Base-by-base conservation (phyloP, 495 filamentous ascomycete genomes). In the Hypoxylon trugodes region DNA sequence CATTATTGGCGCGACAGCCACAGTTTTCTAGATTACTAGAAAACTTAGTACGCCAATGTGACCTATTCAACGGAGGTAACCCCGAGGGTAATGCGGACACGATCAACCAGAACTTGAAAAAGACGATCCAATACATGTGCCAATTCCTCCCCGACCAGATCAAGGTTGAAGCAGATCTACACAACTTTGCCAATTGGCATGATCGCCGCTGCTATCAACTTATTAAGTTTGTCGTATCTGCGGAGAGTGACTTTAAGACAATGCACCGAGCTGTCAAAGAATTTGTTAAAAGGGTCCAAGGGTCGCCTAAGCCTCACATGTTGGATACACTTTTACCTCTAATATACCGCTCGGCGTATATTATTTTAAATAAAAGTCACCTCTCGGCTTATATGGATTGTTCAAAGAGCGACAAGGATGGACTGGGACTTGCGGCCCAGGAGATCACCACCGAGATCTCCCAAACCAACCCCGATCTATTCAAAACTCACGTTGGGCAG, bases 401-500 rank as follows among this genome's bases (percentile, higher is more conserved):
- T 61, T 91, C 92, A 0, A 86, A 90, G 59, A 90, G 87, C 2
- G 89, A 97, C 69, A 88, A 92, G 63, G 84, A 92, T 33, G 84
- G 84, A 1, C 76, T 98, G 59, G 90, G 89, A 12, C 76, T 83
- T 6, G 84, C 90, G 0, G 95, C 95, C 6, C 93, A 97, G 62
- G 92, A 96, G 70, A 84, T 98, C 40, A 82, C 97, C 21, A 94
- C 92, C 69, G 91, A 98, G 68, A 96, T 99, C 25, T 97, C 95
- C 0, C 86, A 89, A 36, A 85, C 84, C 16, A 96, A 92, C 42
- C 93, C 95, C 0, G 89, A 92, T 53, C 85, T 98, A 6, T 89
- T 99, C 73, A 90, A 92, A 73, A 90, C 91, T 1, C 94, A 98
- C 64, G 88, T 97, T 4, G 90, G 91, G 41, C 93, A 96, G 65